Evolutionary conservation across 2,329 filamentous ascomycete species (phyloP), one percentile per base, ranked within the genome.

Genomic region (Colletotrichum gloeosporioides): DNA sequence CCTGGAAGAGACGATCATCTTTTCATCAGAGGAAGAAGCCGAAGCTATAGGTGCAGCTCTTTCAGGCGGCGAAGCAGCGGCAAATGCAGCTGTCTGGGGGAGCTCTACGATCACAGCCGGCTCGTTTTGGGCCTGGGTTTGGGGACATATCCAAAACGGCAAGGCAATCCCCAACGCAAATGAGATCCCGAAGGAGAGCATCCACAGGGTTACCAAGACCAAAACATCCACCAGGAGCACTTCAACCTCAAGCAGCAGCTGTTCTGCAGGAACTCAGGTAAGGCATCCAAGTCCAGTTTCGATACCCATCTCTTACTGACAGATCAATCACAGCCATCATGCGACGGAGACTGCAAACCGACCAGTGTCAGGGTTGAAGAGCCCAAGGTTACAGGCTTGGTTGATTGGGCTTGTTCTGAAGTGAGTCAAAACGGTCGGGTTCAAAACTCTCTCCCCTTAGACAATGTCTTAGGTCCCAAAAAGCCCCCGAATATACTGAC

Each of bases 241-340:
- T 44, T 44, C 39, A 44, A 44, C 39, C 39, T 44, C 39, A 3
- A 44, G 39, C 39, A 44, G 39, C 39, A 44, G 39, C 39, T 44
- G 39, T 44, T 16, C 39, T n/a, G n/a, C 39, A 0, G 39, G 39
- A 44, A 44, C 39, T 44, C 39, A 16, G 39, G 39, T 44, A n/a
- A 44, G 39, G n/a, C 0, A 18, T 44, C 39, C 18, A 44, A 44
- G 0, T 0, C 39, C 39, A 1, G 1, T 44, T 1, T 44, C 0
- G 39, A 44, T 18, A 0, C 39, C 1, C 16, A 44, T 44, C 16
- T 44, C 39, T 10, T 0, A 44, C 39, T 44, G 39, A 44, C 0
- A 44, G 39, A 44, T 44, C 15, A 44, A 44, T 16, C 39, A 3
- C 39, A 44, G 39, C 39, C 39, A 44, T 44, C 39, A 44, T 44